These are phyloP conservation scores for Nitzschia palea DNA, from an alignment of 108 stramenopile species.

Conservation along the genomic window DNA sequence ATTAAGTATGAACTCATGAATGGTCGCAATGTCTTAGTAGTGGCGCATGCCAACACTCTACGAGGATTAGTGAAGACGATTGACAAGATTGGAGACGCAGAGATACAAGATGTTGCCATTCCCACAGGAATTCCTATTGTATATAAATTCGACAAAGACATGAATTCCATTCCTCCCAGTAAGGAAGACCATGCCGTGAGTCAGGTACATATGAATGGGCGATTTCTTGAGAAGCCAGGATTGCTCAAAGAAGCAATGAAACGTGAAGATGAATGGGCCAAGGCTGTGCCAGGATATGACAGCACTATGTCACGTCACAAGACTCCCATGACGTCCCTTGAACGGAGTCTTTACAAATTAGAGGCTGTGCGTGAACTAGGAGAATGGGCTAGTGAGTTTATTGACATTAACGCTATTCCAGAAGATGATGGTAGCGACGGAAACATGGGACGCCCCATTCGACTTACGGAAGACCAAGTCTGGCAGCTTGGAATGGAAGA, in stretches of 20 bases:
- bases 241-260: constrained; percentile 82
- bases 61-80: constrained; percentile 52
- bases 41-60: constrained; percentile 89
- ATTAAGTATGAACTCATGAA: constrained; percentile 76
- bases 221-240: constrained; percentile 88
- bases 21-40: constrained; percentile 91
- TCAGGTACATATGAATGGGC: constrained; percentile 80
- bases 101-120: constrained; percentile 89
- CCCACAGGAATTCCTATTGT: constrained; percentile 95
- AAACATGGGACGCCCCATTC: constrained; percentile 35
- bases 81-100: constrained; percentile 51
- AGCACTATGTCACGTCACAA: constrained; percentile 52
- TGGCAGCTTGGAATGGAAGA: constrained; percentile 55
- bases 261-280: constrained; percentile 78
- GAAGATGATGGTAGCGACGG: constrained; percentile 86
- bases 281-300: constrained; percentile 79
- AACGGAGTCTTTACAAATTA: constrained; percentile 72
- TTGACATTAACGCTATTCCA: constrained; percentile 41
- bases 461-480: constrained; percentile 46
- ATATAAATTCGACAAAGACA: constrained; percentile 80
- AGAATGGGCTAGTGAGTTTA: constrained; percentile 76
- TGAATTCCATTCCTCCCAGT: constrained; percentile 60
- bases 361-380: constrained; percentile 70
- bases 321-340: constrained; percentile 60
- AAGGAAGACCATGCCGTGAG: constrained; percentile 49